Evolutionary conservation across 2,329 filamentous ascomycete species (phyloP).

Genomic region (Sarocladiaceae sp.): DNA sequence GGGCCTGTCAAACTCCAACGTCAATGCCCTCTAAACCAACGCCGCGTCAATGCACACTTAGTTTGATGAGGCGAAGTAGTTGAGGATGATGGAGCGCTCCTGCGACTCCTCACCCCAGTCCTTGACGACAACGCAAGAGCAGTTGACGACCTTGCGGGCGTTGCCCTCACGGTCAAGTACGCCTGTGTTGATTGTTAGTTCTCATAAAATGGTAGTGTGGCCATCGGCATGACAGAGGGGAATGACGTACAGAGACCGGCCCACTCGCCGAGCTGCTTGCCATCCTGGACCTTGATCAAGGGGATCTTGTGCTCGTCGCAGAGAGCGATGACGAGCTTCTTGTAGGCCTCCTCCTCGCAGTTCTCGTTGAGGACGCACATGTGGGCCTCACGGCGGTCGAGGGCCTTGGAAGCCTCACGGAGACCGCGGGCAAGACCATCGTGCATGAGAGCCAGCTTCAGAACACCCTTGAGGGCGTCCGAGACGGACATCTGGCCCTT

Average conservation of each 20-base stretch:
- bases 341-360: slow-evolving; percentile 99
- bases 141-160: slow-evolving; percentile 99
- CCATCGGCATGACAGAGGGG: background rate
- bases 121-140: slow-evolving; percentile 99
- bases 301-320: slow-evolving; percentile 99
- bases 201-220: background rate
- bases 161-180: slow-evolving; percentile 99
- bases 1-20: slow-evolving; percentile 1
- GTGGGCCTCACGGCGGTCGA: slow-evolving; percentile 97
- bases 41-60: slow-evolving; percentile 31
- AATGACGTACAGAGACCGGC: slow-evolving; percentile 88
- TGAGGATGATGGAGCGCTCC: slow-evolving; percentile 97
- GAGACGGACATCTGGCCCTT: slow-evolving; percentile 96
- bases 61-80: slow-evolving; percentile 98
- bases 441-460: slow-evolving; percentile 99
- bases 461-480: slow-evolving; percentile 96
- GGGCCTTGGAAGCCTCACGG: slow-evolving; percentile 96
- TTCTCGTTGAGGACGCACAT: slow-evolving; percentile 99
- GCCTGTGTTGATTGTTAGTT: slow-evolving; percentile 50
- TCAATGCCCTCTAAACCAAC: slow-evolving; percentile 19
- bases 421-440: slow-evolving; percentile 98
- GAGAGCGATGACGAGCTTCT: slow-evolving; percentile 98
- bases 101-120: slow-evolving; percentile 99
- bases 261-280: slow-evolving; percentile 99
- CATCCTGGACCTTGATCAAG: slow-evolving; percentile 98